Conservation (phyloP, 371 early-diverging fungal species). For the Zychaea mexicana region DNA sequence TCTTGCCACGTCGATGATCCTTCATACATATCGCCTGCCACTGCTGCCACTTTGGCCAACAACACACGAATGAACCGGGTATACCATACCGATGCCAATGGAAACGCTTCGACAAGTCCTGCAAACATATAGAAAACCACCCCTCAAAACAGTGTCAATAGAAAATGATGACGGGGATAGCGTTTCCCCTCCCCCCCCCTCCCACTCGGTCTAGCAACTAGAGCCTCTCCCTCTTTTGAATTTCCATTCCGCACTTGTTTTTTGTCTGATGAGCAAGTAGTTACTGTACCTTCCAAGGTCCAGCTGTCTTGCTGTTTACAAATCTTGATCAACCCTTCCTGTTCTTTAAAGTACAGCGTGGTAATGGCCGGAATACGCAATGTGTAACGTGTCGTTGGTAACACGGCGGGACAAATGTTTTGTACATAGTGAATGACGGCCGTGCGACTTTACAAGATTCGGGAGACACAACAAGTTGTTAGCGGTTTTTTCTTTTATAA, state of each 20-base stretch:
- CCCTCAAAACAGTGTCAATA: not conserved
- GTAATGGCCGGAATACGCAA: slow-evolving; percentile 59
- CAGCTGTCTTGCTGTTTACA: slow-evolving; percentile 65
- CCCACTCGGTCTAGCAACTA: too few species aligned
- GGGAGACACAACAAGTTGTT: not conserved
- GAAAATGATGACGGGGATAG: not conserved
- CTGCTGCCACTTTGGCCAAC: slow-evolving; percentile 49
- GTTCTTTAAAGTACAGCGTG: slow-evolving; percentile 54
- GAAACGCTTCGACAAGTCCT: slow-evolving; percentile 58
- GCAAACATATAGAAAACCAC: not conserved
- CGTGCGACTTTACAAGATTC: slow-evolving; percentile 43
- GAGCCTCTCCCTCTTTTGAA: too few species aligned
- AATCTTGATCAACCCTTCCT: slow-evolving; percentile 56
- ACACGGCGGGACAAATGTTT: slow-evolving; percentile 28
- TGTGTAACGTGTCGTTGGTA: slow-evolving; percentile 20
- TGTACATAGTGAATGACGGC: slow-evolving; percentile 59
- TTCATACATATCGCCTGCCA: slow-evolving; percentile 57
- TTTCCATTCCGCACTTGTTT: too few species aligned
- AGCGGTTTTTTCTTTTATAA: too few species aligned
- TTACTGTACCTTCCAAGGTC: slow-evolving; percentile 57
- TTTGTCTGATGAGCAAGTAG: too few species aligned
- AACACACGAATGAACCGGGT: slow-evolving; percentile 56
- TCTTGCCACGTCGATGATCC: slow-evolving; percentile 37
- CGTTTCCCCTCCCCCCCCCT: too few species aligned
- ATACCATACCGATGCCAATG: slow-evolving; percentile 61